phyloP scores from a whole-genome alignment of 2,329 filamentous ascomycete species.

The Botrytis cinerea region DNA sequence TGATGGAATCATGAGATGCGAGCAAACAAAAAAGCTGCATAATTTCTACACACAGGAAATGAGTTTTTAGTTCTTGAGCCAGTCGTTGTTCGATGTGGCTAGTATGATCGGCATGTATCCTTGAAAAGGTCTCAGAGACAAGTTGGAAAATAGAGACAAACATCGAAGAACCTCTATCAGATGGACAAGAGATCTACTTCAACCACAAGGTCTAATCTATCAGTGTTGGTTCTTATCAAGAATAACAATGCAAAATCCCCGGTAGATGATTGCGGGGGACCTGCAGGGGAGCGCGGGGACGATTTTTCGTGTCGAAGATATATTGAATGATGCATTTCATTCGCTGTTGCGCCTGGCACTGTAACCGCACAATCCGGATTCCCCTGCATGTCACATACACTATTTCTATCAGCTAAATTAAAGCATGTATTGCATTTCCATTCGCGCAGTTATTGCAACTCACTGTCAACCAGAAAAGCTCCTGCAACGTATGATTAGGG shows the following conservation, averaged over 20 bases:
- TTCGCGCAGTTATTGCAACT: not conserved
- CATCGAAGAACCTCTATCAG: not conserved
- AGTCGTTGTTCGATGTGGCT: not conserved
- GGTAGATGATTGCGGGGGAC: slow-evolving; percentile 14
- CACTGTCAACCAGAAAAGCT: not conserved
- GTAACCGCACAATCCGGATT: not conserved
- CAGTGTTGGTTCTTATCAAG: not conserved
- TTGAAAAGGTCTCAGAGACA: not conserved
- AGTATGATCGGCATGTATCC: not conserved
- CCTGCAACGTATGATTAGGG: not conserved
- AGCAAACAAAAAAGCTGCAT: not conserved
- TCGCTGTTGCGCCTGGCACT: slow-evolving; percentile 1
- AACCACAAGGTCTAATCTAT: not conserved
- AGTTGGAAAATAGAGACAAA: slow-evolving; percentile 8
- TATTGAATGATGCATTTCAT: slow-evolving; percentile 8
- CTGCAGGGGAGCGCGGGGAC: slow-evolving; percentile 14
- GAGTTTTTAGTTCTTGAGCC: not conserved
- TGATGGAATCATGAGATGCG: not conserved
- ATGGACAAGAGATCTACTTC: not conserved
- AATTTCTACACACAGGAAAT: not conserved
- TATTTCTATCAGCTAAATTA: slow-evolving; percentile 14
- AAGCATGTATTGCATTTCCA: not conserved
- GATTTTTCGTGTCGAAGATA: slow-evolving; percentile 3
- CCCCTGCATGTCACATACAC: slow-evolving; percentile 21
- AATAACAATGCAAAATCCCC: not conserved